These are phyloP conservation scores for Spencermartinsiella europaea DNA, from an alignment of 805 yeast species.

Conservation along the genomic window DNA sequence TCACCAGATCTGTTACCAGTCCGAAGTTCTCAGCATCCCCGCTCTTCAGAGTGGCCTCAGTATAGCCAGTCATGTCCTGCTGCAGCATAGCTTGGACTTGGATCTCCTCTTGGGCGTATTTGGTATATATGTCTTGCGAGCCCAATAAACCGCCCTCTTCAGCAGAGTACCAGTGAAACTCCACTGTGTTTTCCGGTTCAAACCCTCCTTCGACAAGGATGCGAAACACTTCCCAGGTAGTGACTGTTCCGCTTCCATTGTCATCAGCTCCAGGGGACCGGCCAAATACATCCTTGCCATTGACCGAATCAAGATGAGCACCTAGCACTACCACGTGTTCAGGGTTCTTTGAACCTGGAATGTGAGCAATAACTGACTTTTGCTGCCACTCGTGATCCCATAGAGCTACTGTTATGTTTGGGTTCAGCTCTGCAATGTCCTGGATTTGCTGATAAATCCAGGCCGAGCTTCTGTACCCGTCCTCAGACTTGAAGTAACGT, in stretches of 20 bases:
- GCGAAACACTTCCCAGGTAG: slow-evolving; percentile 67
- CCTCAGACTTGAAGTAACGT: slow-evolving; percentile 64
- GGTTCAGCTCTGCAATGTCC: slow-evolving; percentile 31
- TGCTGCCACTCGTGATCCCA: slow-evolving; percentile 72
- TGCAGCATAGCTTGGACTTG: slow-evolving; percentile 75
- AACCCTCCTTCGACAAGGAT: slow-evolving; percentile 43
- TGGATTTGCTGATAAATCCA: slow-evolving; percentile 55
- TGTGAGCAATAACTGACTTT: slow-evolving; percentile 59
- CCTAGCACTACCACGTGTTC: slow-evolving; percentile 66
- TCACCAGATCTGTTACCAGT: slow-evolving; percentile 62
- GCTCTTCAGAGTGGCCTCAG: slow-evolving; percentile 37
- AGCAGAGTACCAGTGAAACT: slow-evolving; percentile 88
- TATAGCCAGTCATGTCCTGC: slow-evolving; percentile 87
- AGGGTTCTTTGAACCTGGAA: slow-evolving; percentile 44
- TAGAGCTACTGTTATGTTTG: slow-evolving; percentile 39
- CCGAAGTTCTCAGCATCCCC: slow-evolving; percentile 58
- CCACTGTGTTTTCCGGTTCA: slow-evolving; percentile 64
- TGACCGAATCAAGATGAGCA: slow-evolving; percentile 79
- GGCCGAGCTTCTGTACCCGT: slow-evolving; percentile 61
- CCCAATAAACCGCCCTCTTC: slow-evolving; percentile 89
- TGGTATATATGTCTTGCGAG: slow-evolving; percentile 64
- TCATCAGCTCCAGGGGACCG: slow-evolving; percentile 92
- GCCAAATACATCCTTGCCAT: slow-evolving; percentile 57
- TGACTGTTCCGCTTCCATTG: slow-evolving; percentile 79
- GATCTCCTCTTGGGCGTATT: slow-evolving; percentile 39